Evolutionary conservation across 1,139 yeast species (phyloP), one percentile per base, ranked within the genome.

Genomic region (Neolecta irregularis): DNA sequence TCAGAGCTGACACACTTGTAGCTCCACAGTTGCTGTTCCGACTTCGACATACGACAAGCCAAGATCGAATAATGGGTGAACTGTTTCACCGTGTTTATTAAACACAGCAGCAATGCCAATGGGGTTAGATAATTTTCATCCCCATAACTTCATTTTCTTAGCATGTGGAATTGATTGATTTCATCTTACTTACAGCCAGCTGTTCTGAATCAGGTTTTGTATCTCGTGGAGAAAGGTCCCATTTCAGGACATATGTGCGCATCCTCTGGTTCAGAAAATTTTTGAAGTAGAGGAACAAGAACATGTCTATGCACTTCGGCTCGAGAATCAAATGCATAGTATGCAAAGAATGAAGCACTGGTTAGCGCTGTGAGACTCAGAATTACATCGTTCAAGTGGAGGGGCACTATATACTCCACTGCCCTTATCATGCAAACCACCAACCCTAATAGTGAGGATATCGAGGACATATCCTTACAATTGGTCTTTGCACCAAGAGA

Each of bases 31-130:
- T 33, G 83, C 72, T 2, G 93, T 76, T 1, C 95, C 95, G 39
- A 83, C 69, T 56, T 83, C 95, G 41, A 80, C 91, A 52, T 79
- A 79, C 4, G 85, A 72, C 49, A 83, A 81, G 2, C 95, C 95
- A 38, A 67, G 52, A 45, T 72, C 65, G 48, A 74, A 72, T 41
- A 83, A 61, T 0, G 83, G 60, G 46, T 83, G 94, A 48, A 83
- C 72, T 11, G 81, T 93, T 51, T 80, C 92, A 35, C 81, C 95
- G 48, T 83, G 76, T 55, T 83, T 83, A 54, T 83, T 95, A 44
- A 83, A 66, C 11, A 95, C 95, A 23, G 95, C 95, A 34, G 95
- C 94, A 48, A 81, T 65, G 6, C 94, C 95, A 40, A 83, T 61
- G 17, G 94, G 94, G 38, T 73, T 74, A 23, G 66, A 62, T 51